These are phyloP conservation scores for Phylloboletellus chloephorus DNA, from an alignment of 1,284 basidiomycete genomes.

Conservation along the genomic window DNA sequence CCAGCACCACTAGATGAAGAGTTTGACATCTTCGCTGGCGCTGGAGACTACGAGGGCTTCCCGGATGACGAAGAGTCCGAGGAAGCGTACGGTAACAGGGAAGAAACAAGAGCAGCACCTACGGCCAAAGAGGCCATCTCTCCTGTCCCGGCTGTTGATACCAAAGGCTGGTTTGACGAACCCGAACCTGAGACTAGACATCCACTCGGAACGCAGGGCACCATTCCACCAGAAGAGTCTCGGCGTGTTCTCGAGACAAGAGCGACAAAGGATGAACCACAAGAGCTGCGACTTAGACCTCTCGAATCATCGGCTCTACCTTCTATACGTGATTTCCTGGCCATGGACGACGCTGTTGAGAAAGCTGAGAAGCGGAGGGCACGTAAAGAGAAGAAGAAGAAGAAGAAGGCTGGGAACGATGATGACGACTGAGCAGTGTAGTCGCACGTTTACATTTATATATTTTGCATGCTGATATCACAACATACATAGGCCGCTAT, in stretches of 20 bases:
- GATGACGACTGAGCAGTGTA: slow-evolving; percentile 28
- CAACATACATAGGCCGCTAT: neutral
- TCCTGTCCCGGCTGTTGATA: neutral
- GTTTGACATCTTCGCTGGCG: slow-evolving; percentile 81
- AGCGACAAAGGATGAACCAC: slow-evolving; percentile 40
- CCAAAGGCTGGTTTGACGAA: slow-evolving; percentile 25
- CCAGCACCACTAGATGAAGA: slow-evolving; percentile 39
- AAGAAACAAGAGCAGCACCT: neutral
- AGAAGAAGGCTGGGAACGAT: slow-evolving; percentile 34
- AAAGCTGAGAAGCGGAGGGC: slow-evolving; percentile 60
- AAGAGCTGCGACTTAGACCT: slow-evolving; percentile 53
- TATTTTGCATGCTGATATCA: slow-evolving; percentile 4
- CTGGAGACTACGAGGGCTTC: slow-evolving; percentile 76
- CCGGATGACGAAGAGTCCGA: slow-evolving; percentile 51
- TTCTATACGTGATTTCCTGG: slow-evolving; percentile 76
- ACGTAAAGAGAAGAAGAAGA: slow-evolving; percentile 74
- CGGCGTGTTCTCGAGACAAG: slow-evolving; percentile 16
- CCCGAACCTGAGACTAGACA: slow-evolving; percentile 8
- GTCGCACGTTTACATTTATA: slow-evolving; percentile 1
- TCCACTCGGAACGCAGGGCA: neutral
- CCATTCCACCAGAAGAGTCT: slow-evolving; percentile 18
- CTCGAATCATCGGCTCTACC: slow-evolving; percentile 71
- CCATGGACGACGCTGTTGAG: slow-evolving; percentile 62
- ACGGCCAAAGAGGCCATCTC: neutral
- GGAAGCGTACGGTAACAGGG: slow-evolving; percentile 16